Conservation (phyloP, 441 rosid species). For the Macaranga tanarius region DNA sequence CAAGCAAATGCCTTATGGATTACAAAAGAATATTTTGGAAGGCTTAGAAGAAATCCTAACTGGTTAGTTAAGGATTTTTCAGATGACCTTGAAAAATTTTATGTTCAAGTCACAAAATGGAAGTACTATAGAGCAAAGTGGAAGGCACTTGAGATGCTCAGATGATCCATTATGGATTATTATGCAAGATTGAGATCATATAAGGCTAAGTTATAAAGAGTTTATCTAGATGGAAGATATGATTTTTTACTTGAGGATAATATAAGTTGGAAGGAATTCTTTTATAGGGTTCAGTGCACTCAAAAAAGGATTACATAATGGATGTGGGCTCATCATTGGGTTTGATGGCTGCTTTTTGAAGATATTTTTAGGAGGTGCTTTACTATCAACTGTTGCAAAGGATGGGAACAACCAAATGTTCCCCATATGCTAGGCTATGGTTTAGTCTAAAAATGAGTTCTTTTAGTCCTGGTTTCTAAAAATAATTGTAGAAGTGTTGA, state of each 20-base stretch:
- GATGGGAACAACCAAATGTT: too few species aligned
- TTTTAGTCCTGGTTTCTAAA: neutral
- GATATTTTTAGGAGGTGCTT: neutral
- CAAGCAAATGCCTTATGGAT: neutral
- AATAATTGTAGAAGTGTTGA: neutral
- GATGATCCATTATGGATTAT: neutral
- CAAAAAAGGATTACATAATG: neutral
- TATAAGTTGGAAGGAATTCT: neutral
- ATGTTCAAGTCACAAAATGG: neutral
- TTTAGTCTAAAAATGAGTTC: neutral
- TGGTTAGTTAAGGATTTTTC: neutral
- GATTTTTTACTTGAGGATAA: neutral
- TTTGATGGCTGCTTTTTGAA: too few species aligned
- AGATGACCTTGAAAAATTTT: neutral
- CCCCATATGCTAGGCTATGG: neutral
- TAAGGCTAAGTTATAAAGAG: neutral
- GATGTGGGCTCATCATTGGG: neutral
- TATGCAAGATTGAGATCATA: neutral
- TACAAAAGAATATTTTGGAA: neutral
- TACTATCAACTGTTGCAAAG: neutral
- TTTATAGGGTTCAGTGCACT: neutral
- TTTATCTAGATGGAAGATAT: neutral
- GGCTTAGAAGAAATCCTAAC: neutral
- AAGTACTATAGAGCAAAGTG: neutral
- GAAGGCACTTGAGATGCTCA: neutral